Evolutionary conservation across 2,329 filamentous ascomycete genomes (phyloP), one percentile per base, ranked within the genome.

Genomic region (Triangularia setosa): DNA sequence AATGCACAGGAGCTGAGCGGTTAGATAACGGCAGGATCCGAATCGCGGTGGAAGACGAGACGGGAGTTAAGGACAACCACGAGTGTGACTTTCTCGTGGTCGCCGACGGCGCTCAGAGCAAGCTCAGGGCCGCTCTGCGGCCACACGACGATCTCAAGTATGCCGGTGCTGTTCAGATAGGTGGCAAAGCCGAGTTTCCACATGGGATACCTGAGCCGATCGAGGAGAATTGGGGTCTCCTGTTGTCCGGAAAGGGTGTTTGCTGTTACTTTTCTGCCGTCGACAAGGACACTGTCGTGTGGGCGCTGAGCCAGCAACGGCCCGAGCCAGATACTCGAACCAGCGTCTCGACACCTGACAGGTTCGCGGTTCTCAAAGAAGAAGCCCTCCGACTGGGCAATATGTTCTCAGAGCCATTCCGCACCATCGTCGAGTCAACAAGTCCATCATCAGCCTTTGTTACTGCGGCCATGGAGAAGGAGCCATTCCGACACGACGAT

Each of bases 231-330:
- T 81, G 79, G 79, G 79, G 80, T 0, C 71, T 77, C 23, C 72
- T 78, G 52, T 60, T 80, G 2, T 76, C 77, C 4, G 75, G 75
- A 1, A 73, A 69, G 1, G 81, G 80, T 0, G 70, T 75, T 0
- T 75, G 76, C 1, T 78, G 80, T 59, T 82, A 83, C 69, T 73
- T 79, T 48, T 79, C 79, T 0, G 79, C 81, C 0, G 73, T 80
- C 6, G 79, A 82, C 65, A 65, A 76, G 25, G 68, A 73, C 1
- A 75, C 73, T 6, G 69, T 79, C 1, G 69, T 81, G 0, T 84
- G 81, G 81, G 74, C 72, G 9, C 60, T 83, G 14, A 79, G 78
- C 14, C 73, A 75, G 24, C 69, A 73, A 3, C 73, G 75, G 60
- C 28, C 63, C 0, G 65, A 70, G 3, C 57, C 67, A 0, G 63